phyloP scores from a whole-genome alignment of 768 basidiomycete genomes.

The Rhodotorula sphaerocarpa region DNA sequence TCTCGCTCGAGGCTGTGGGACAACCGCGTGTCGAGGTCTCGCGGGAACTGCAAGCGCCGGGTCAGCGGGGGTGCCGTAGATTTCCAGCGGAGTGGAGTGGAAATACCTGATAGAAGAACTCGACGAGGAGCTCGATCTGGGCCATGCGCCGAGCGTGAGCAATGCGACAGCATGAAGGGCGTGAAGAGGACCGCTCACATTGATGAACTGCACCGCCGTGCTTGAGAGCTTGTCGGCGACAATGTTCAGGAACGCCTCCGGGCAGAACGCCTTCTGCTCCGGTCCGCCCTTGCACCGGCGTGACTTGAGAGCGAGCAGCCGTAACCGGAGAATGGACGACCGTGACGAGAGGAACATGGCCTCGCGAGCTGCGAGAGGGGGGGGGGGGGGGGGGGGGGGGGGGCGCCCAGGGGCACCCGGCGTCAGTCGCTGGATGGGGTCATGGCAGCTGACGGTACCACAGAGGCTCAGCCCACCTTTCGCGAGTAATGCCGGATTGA shows the following conservation, averaged over 20 bases:
- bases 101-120: slow-evolving; percentile 92
- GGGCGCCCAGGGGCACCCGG: too few relatives aligned
- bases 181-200: slow-evolving; percentile 41
- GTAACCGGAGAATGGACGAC: slow-evolving; percentile 70
- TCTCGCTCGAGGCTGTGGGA: slow-evolving; percentile 85
- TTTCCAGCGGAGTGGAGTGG: not conserved
- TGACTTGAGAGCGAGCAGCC: slow-evolving; percentile 75
- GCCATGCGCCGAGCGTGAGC: not conserved
- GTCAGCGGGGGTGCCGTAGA: too few relatives aligned
- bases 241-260: slow-evolving; percentile 91
- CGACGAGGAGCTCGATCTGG: slow-evolving; percentile 81
- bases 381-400: not conserved
- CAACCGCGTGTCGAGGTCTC: slow-evolving; percentile 89
- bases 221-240: slow-evolving; percentile 94
- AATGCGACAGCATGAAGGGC: not conserved
- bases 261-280: slow-evolving; percentile 80
- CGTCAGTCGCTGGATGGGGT: too few relatives aligned
- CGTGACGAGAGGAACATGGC: slow-evolving; percentile 82
- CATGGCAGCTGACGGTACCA: too few relatives aligned
- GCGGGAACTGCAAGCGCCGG: slow-evolving; percentile 64
- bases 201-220: slow-evolving; percentile 96
- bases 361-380: slow-evolving; percentile 61
- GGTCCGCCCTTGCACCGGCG: slow-evolving; percentile 75
- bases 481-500: slow-evolving; percentile 78
- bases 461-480: slow-evolving; percentile 72